These are phyloP conservation scores for Rhododendron mucronatum DNA, from an alignment of 148 eudicot genomes.

Conservation along the genomic window DNA sequence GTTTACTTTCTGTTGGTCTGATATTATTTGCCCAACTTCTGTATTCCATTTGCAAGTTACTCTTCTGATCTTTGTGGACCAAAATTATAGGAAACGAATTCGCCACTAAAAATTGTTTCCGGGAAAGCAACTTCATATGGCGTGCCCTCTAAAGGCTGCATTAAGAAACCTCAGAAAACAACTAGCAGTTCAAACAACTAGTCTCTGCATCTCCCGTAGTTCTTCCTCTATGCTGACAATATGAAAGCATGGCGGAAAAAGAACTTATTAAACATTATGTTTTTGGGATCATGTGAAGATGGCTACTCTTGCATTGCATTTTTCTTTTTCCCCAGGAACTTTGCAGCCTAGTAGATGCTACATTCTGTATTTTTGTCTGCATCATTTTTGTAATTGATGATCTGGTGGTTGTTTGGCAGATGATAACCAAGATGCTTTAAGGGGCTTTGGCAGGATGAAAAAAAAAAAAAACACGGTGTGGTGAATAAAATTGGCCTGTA, in stretches of 20 bases:
- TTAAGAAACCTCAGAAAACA: too few relatives aligned
- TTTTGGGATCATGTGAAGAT: not conserved
- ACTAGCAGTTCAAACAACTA: too few relatives aligned
- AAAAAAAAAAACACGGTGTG: not conserved
- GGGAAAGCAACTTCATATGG: too few relatives aligned
- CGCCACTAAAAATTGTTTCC: too few relatives aligned
- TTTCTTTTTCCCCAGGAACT: not conserved
- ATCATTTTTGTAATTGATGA: not conserved
- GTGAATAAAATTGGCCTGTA: not conserved
- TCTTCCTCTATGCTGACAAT: not conserved
- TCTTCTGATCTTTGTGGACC: not conserved
- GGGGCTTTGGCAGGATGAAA: not conserved
- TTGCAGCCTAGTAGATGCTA: not conserved
- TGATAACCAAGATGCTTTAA: not conserved
- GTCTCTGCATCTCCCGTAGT: not conserved
- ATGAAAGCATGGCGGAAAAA: not conserved
- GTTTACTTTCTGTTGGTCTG: not conserved
- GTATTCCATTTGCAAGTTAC: not conserved
- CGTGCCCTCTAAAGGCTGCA: too few relatives aligned
- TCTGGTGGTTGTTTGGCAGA: not conserved
- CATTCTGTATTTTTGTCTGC: not conserved
- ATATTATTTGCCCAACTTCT: not conserved
- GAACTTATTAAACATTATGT: not conserved
- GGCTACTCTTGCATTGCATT: not conserved
- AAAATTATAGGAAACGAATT: not conserved